Base-by-base conservation (phyloP, 176 grass and related monocot genomes). In the Bolboschoenus planiculmis region DNA sequence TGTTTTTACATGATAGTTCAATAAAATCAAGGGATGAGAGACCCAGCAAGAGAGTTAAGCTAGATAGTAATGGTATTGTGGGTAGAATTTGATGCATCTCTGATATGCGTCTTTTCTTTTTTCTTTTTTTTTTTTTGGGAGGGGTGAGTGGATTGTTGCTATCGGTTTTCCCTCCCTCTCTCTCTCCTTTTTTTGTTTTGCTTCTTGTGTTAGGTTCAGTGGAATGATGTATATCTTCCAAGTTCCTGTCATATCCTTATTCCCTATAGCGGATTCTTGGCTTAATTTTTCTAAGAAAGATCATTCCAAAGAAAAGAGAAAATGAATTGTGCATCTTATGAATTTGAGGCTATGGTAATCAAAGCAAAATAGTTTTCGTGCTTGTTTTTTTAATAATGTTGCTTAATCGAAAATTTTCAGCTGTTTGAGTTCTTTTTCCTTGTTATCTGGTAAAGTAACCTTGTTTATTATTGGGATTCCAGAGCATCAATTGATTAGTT, bases 1-100 rank as follows among this genome's bases (percentile, higher is more conserved):
- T 87, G 0, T 99, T 93, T 78, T 74, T 93, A 71, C 97, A 99
- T 3, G 97, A 99, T 29, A 56, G 75, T 39, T 90, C 89, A 47
- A 80, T 87, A 8, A 55, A 68, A 0, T 21, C 47, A 18, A 83
- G 82, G 53, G 88, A 87, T 50, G 92, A 95, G 23, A 82, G 88
- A 68, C 84, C 81, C 23, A 95, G 87, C 14, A 98, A 98, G 84
- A 91, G 91, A 67, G 84, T 93, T 57, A 99, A 99, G 78, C 42
- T 98, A 66, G 97, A 99, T 78, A 95, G 59, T 87, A 85, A 21
- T 47, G 56, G 88, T 81, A 96, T 95, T 82, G 87, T 83, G 26
- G 88, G 87, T 23, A 91, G 89, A 64, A 88, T 88, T 64, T 91
- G 78, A 90, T 60, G 61, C 46, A 26, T 37, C 3, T 66, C 29